phyloP scores from a whole-genome alignment of 228 moss, liverwort and hornwort genomes.

The Sphagnum fallax region DNA sequence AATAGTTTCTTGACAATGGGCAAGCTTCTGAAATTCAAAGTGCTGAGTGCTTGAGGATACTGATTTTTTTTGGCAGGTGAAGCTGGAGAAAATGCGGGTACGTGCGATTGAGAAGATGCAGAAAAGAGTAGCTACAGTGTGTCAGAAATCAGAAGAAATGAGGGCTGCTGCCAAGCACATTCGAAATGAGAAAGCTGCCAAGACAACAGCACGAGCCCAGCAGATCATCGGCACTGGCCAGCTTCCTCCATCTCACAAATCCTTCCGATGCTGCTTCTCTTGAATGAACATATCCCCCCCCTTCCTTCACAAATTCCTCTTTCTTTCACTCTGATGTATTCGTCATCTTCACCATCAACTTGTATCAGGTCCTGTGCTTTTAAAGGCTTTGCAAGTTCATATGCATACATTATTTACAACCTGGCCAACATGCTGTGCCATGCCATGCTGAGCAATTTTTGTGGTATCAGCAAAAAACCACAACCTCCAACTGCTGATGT shows the following conservation, averaged over 20 bases:
- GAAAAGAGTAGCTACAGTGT: conserved; percentile 42
- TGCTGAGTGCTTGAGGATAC: background rate
- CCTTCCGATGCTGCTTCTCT: conserved; percentile 30
- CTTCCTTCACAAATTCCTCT: too few species aligned
- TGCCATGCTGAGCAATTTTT: too few species aligned
- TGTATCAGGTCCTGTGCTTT: too few species aligned
- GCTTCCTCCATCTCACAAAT: conserved; percentile 15
- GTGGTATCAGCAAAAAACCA: too few species aligned
- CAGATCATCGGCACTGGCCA: conserved; percentile 50
- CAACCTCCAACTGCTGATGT: too few species aligned
- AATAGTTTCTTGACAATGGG: background rate
- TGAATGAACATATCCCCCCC: too few species aligned
- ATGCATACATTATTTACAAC: too few species aligned
- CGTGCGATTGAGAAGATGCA: conserved; percentile 70
- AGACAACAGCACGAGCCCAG: conserved; percentile 52
- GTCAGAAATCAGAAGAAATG: conserved; percentile 69
- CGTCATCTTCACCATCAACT: too few species aligned
- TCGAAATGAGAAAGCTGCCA: conserved; percentile 64
- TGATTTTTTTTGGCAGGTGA: conserved; percentile 37
- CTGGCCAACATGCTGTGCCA: too few species aligned
- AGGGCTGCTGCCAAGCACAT: conserved; percentile 48
- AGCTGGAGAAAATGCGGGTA: conserved; percentile 63
- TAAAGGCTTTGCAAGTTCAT: too few species aligned
- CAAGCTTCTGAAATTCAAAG: background rate
- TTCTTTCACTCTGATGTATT: too few species aligned